Conservation (phyloP, 176 grass and related monocot species). For the Urochloa ruziziensis region DNA sequence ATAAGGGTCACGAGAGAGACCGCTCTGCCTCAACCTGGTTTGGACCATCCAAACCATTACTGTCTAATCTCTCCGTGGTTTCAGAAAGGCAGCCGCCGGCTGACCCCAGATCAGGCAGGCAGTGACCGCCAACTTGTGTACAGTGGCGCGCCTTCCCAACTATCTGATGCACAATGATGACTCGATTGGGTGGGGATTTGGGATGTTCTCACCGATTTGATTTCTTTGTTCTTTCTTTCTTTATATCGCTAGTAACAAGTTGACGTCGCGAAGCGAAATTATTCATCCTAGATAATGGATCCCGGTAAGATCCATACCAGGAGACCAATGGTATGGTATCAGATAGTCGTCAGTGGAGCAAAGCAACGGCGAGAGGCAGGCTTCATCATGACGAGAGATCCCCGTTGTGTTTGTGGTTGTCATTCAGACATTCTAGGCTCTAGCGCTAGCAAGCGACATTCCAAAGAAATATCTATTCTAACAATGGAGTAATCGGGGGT, state of each 20-base stretch:
- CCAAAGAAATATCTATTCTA: not conserved
- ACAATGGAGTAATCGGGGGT: not conserved
- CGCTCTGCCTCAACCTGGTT: not conserved
- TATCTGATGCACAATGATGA: not conserved
- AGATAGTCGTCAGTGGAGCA: not conserved
- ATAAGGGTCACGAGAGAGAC: not conserved
- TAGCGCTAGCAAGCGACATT: not conserved
- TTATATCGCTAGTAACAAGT: not conserved
- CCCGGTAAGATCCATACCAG: not conserved
- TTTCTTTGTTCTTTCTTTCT: not conserved
- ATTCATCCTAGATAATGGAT: not conserved
- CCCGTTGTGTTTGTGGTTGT: not conserved
- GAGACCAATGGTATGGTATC: not conserved
- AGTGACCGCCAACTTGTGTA: not conserved
- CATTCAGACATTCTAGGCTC: not conserved
- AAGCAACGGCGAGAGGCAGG: not conserved
- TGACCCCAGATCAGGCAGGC: not conserved
- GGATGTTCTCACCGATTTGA: not conserved
- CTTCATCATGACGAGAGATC: not conserved
- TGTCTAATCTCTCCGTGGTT: not conserved
- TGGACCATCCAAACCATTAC: not conserved
- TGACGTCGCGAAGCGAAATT: not conserved
- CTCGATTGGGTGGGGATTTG: not conserved
- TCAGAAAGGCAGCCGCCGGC: not conserved
- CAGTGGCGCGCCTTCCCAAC: not conserved